Evolutionary conservation across 768 basidiomycete species (phyloP).

Genomic region (Pleurotus sapidus): DNA sequence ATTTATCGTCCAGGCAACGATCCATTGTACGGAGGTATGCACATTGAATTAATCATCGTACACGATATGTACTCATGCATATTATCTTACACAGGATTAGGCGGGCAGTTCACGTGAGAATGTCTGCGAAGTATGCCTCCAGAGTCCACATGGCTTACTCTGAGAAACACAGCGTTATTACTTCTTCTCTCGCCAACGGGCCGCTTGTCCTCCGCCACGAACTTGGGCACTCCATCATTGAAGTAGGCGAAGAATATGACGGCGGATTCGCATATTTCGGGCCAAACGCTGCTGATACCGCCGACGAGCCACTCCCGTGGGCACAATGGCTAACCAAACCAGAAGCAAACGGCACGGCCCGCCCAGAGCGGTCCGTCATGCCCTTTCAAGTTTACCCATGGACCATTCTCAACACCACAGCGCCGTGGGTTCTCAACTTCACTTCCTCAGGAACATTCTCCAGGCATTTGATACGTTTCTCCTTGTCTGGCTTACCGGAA

Average conservation of each 20-base stretch:
- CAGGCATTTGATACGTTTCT: constrained; percentile 64
- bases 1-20: constrained; percentile 55
- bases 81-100: constrained; percentile 46
- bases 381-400: constrained; percentile 75
- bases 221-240: constrained; percentile 76
- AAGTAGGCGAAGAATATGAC: constrained; percentile 83
- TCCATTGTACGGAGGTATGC: constrained; percentile 72
- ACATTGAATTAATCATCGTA: not conserved
- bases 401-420: constrained; percentile 61
- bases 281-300: constrained; percentile 53
- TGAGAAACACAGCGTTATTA: constrained; percentile 53
- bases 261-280: constrained; percentile 76
- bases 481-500: constrained; percentile 66
- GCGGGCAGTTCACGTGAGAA: constrained; percentile 75
- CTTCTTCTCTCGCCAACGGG: constrained; percentile 71
- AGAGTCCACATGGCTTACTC: not conserved
- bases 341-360: constrained; percentile 21
- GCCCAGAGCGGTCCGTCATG: constrained; percentile 70
- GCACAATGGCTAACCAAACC: constrained; percentile 60
- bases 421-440: constrained; percentile 60
- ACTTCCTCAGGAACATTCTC: constrained; percentile 61
- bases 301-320: constrained; percentile 53
- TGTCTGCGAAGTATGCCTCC: not conserved
- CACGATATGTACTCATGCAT: not conserved
- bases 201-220: constrained; percentile 76